Base-by-base conservation (phyloP, 2,329 filamentous ascomycete genomes). In the Diaporthe helianthi region DNA sequence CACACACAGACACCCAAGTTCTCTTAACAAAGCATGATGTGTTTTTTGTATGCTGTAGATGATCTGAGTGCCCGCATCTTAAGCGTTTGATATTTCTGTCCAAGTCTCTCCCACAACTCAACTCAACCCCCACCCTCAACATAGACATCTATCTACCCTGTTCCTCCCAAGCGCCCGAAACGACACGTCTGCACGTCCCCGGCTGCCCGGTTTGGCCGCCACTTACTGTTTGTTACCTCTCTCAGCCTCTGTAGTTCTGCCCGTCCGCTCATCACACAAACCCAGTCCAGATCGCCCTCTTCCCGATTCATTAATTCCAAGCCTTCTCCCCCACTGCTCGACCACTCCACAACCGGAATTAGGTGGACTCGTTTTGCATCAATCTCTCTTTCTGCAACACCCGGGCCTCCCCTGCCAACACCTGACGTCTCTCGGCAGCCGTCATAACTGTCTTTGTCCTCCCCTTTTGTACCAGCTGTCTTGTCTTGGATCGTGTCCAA, bases 231-330 rank as follows among this genome's bases (percentile, higher is more conserved):
- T n/a, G n/a, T n/a, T n/a, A n/a, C n/a, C 58, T n/a, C 58, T n/a
- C 58, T 61, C 47, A 17, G 41, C 55, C 55, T 61, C 41, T 61
- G 29, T 12, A 36, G 58, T 22, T 44, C 13, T 49, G 36, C 58
- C 19, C 12, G 58, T 22, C 58, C n/a, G 58, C 58, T 63, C 58
- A 63, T 63, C 58, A 63, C 49, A 63, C 58, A 36, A 49, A 36
- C 58, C n/a, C 41, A 63, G 58, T 41, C 17, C 49, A 36, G 58
- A 63, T 63, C 58, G 44, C 29, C 44, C 44, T 63, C 58, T 63
- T 63, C 44, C 58, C 58, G 58, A 61, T 61, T 61, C 58, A 61
- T 61, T 61, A 19, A 46, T 61, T 61, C 58, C 58, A 61, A 47
- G 58, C 58, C 47, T 61, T 61, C 33, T 44, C 36, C n/a, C 13